phyloP scores from a whole-genome alignment of 208 protist species.

The Herpetomonas samuelpessoai region DNA sequence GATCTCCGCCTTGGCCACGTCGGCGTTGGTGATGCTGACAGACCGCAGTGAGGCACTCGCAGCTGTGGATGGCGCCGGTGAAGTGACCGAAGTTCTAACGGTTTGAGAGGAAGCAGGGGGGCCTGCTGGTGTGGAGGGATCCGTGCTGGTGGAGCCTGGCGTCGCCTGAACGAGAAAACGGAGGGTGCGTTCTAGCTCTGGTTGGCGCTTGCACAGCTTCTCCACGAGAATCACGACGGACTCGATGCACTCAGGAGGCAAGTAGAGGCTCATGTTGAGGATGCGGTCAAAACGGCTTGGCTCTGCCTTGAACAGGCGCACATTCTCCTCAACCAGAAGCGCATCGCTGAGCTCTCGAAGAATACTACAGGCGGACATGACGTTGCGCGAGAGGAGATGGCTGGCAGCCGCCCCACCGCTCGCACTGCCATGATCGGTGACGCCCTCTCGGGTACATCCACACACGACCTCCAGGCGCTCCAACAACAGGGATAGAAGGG shows the following conservation, averaged over 20 bases:
- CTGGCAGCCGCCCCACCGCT: not conserved
- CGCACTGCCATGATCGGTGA: conserved; percentile 5
- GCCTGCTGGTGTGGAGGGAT: conserved; percentile 14
- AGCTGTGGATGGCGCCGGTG: conserved; percentile 2
- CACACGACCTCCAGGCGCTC: conserved; percentile 37
- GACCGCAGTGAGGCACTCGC: not conserved
- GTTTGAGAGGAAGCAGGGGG: too few species aligned
- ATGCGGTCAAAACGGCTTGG: conserved; percentile 57
- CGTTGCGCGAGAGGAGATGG: conserved; percentile 3
- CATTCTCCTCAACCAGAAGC: conserved; percentile 62
- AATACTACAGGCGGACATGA: conserved; percentile 45
- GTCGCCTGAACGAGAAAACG: conserved; percentile 52
- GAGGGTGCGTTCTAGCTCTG: conserved; percentile 62
- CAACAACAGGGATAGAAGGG: conserved; percentile 63
- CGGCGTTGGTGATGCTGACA: conserved; percentile 16
- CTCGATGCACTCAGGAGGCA: conserved; percentile 74
- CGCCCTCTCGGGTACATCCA: conserved; percentile 1
- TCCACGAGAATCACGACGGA: conserved; percentile 77
- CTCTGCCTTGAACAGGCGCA: conserved; percentile 50
- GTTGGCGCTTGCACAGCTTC: conserved; percentile 73
- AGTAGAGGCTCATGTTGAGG: conserved; percentile 38
- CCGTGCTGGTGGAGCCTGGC: conserved; percentile 11
- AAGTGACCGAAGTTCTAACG: too few species aligned
- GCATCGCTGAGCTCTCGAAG: conserved; percentile 84
- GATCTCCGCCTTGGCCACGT: conserved; percentile 69